Base-by-base conservation (phyloP, 2,329 filamentous ascomycete genomes). In the Pseudopyricularia javanii region DNA sequence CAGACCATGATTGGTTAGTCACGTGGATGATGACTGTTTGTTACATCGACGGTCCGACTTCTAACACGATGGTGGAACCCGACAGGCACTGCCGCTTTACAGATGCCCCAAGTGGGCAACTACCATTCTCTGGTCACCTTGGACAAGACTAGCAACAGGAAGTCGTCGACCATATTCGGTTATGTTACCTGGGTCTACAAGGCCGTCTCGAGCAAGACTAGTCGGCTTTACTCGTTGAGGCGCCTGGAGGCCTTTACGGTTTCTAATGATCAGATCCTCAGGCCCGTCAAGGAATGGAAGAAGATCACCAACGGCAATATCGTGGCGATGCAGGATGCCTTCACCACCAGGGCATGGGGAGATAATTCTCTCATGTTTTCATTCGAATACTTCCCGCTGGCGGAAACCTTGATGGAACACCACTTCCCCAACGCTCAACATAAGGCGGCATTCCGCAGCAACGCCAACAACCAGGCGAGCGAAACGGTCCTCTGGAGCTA, bases 141-240 rank as follows among this genome's bases (percentile, higher is more conserved):
- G 45, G 91, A 97, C 66, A 87, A 84, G 8, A 40, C 34, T 15
- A 85, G 78, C 50, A 82, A 88, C 56, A 81, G 90, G 58, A 91
- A 89, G 65, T 89, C 85, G 59, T 79, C 83, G 4, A 78, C 80
- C 12, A 80, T 86, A 15, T 96, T 96, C 67, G 89, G 90, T 28
- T 95, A 89, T 62, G 82, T 85, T 6, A 95, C 86, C 60, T 97
- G 91, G 89, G 81, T 95, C 1, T 98, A 96, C 72, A 97, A 97
- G 70, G 91, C 91, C 8, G 83, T 85, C 24, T 95, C 89, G 7
- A 85, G 80, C 66, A 93, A 93, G 64, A 91, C 91, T 60, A 93
- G 91, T 11, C 84, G 87, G 58, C 82, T 84, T n/a, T 97, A 95
- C 68, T 89, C 85, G 54, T 73, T 98, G 48, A 80, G 93, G 57